Percentiles rank a stretch among this genome's conserved stretches.
phyloP scores from a whole-genome alignment of 768 basidiomycete genomes.

The Suillus occidentalis region DNA sequence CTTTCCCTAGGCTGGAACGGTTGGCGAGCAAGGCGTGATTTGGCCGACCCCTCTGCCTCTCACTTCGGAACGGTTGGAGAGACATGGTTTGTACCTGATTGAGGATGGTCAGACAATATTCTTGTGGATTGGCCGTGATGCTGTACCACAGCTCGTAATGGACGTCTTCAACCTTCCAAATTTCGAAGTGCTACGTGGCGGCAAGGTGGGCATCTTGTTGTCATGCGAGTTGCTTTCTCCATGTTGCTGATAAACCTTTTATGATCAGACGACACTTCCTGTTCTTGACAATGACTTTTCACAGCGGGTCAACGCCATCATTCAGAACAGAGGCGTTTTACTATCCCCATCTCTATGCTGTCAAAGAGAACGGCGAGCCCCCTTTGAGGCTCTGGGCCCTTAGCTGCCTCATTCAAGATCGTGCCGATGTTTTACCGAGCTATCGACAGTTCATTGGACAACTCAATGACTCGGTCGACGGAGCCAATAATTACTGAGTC shows the following conservation, averaged over 20 bases:
- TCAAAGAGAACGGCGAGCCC: conserved; percentile 98
- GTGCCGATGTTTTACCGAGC: conserved; percentile 91
- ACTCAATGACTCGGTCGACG: conserved; percentile 77
- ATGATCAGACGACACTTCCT: conserved; percentile 77
- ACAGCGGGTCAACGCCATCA: conserved; percentile 88
- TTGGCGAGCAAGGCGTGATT: conserved; percentile 86
- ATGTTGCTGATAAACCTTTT: conserved; percentile 6
- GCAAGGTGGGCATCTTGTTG: conserved; percentile 64
- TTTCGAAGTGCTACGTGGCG: conserved; percentile 88
- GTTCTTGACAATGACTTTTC: conserved; percentile 91
- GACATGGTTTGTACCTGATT: conserved; percentile 94
- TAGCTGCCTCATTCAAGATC: conserved; percentile 91
- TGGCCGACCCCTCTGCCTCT: conserved; percentile 87
- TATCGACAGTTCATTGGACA: conserved; percentile 93
- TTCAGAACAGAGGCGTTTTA: conserved; percentile 92
- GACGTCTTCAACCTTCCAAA: conserved; percentile 91
- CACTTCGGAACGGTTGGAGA: conserved; percentile 92
- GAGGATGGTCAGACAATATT: conserved; percentile 98
- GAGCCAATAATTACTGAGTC: conserved; percentile 32
- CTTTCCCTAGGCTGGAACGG: conserved; percentile 72
- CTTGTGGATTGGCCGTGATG: conserved; percentile 97
- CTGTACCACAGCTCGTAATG: conserved; percentile 90
- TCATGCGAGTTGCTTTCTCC: neutral
- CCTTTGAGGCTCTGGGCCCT: conserved; percentile 94
- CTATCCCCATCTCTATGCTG: conserved; percentile 90